Percentiles rank a stretch among this genome's conserved stretches.
Conservation (phyloP, 192 early-diverging fungal species). For the Allomyces javanicus region DNA sequence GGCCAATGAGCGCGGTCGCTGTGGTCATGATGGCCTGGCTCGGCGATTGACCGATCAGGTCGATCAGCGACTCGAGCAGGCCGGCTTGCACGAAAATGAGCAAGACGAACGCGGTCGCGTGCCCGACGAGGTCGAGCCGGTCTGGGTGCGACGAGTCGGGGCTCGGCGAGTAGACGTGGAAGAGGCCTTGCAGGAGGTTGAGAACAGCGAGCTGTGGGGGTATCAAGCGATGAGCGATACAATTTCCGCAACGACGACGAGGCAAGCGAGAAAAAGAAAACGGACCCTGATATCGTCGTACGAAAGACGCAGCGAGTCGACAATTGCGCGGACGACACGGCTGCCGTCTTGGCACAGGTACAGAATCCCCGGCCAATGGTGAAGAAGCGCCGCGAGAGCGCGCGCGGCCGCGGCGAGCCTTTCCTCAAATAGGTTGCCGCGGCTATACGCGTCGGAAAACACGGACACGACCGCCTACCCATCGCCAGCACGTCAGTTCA, state of each 20-base stretch:
- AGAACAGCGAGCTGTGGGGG: not conserved
- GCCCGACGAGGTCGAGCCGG: constrained; percentile 39
- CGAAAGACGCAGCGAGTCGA: not conserved
- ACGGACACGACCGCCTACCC: too few relatives aligned
- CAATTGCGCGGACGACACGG: not conserved
- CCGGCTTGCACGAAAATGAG: constrained; percentile 60
- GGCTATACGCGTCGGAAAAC: too few relatives aligned
- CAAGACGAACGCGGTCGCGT: constrained; percentile 47
- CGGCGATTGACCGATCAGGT: constrained; percentile 40
- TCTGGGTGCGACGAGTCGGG: constrained; percentile 7
- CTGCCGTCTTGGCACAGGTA: not conserved
- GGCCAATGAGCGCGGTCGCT: constrained; percentile 50
- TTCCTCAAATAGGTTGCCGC: too few relatives aligned
- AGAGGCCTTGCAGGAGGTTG: not conserved
- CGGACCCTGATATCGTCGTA: not conserved
- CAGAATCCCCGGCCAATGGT: not conserved
- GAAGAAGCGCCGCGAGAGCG: not conserved
- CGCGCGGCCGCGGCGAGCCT: not conserved
- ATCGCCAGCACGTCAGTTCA: not conserved
- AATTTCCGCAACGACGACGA: too few relatives aligned
- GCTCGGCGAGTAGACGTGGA: not conserved
- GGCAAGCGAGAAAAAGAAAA: not conserved
- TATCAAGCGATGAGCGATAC: too few relatives aligned
- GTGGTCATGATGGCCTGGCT: constrained; percentile 30
- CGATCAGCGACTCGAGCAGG: constrained; percentile 47